These are phyloP conservation scores for Tilletia caries DNA, from an alignment of 1,284 basidiomycete genomes.

Conservation along the genomic window DNA sequence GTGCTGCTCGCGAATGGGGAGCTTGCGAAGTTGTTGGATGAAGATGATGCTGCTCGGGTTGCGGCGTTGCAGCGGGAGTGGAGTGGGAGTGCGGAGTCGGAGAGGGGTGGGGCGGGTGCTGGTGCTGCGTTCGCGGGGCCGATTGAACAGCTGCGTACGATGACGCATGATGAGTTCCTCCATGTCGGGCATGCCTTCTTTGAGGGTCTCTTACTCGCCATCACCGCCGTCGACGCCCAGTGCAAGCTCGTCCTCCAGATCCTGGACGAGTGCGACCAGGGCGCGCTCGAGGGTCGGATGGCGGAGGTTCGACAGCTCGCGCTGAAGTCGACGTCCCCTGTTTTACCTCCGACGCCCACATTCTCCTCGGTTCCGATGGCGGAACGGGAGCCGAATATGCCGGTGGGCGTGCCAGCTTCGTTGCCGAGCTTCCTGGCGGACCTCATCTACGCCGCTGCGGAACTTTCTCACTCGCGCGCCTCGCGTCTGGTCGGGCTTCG, in stretches of 20 bases:
- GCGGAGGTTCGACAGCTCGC: slow-evolving; percentile 1
- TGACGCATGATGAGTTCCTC: slow-evolving; percentile 71
- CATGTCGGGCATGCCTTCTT: slow-evolving; percentile 66
- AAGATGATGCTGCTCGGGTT: slow-evolving; percentile 54
- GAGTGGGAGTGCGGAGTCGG: background rate
- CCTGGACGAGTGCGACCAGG: slow-evolving; percentile 58
- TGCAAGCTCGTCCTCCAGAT: slow-evolving; percentile 65
- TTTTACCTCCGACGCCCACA: slow-evolving; percentile 21
- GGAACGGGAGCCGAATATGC: slow-evolving; percentile 27
- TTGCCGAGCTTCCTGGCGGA: slow-evolving; percentile 62
- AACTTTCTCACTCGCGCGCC: slow-evolving; percentile 75
- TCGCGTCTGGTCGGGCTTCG: slow-evolving; percentile 75
- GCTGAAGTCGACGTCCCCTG: slow-evolving; percentile 3
- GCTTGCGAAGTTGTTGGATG: slow-evolving; percentile 45
- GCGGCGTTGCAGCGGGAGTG: slow-evolving; percentile 21
- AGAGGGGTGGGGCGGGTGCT: background rate
- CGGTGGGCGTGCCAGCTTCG: slow-evolving; percentile 49
- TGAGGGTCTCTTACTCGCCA: slow-evolving; percentile 64
- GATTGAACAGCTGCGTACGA: slow-evolving; percentile 62
- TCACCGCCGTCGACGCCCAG: slow-evolving; percentile 71
- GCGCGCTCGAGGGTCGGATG: background rate
- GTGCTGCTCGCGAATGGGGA: slow-evolving; percentile 19
- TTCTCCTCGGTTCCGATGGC: slow-evolving; percentile 24
- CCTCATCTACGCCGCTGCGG: slow-evolving; percentile 72
- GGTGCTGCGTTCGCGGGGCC: slow-evolving; percentile 8